Evolutionary conservation across 306 rosid genomes (phyloP).

Genomic region (Herpetospermum pedunculosum): DNA sequence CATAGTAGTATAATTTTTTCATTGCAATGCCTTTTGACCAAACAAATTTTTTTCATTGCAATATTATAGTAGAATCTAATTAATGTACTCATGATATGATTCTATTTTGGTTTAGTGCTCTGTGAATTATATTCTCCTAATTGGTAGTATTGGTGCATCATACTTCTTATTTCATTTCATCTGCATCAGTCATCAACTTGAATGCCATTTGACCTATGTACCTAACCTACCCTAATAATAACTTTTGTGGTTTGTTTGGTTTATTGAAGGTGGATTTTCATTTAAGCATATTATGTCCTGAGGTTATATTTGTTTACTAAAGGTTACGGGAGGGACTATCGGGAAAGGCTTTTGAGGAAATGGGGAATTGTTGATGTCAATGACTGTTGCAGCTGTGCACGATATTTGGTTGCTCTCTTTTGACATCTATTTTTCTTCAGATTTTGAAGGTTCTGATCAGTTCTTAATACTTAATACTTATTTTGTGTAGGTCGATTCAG

Average conservation of each 20-base stretch:
- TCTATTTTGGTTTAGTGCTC: too few relatives aligned
- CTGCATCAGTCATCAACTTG: not conserved
- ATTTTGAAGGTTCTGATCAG: constrained; percentile 5
- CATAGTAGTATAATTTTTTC: not conserved
- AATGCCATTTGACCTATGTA: not conserved
- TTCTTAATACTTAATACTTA: constrained; percentile 4
- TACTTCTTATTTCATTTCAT: not conserved
- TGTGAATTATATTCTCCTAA: not conserved
- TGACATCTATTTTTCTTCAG: not conserved
- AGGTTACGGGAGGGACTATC: constrained; percentile 87
- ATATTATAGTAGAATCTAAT: too few relatives aligned
- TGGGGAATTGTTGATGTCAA: constrained; percentile 97
- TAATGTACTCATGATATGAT: too few relatives aligned
- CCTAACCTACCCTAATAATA: not conserved
- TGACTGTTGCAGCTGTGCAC: constrained; percentile 90
- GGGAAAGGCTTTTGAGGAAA: constrained; percentile 63
- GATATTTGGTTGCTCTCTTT: constrained; percentile 49
- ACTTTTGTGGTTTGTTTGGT: not conserved
- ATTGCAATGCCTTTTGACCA: not conserved
- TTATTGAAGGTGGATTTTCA: not conserved
- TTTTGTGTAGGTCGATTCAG: constrained; percentile 46
- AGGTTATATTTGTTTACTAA: constrained; percentile 4
- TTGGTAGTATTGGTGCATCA: not conserved
- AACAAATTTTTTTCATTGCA: too few relatives aligned
- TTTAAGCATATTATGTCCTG: not conserved